Conservation (phyloP, 352 stramenopile genomes). For the Phytopythium delawarense region DNA sequence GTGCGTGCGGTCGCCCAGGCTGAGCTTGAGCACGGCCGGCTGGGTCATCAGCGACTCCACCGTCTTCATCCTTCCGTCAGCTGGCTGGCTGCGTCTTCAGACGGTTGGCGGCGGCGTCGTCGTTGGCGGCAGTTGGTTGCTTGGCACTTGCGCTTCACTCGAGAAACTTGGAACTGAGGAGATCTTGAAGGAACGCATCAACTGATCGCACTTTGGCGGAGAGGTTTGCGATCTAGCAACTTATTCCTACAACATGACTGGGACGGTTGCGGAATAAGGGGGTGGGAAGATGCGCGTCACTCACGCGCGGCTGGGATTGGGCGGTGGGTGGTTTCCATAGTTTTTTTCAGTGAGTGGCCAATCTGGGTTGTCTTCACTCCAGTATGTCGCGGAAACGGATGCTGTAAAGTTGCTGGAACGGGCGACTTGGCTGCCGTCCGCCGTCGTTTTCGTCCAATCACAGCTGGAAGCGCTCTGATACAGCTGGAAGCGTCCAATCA, state of each 20-base stretch:
- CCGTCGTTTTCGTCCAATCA: background rate
- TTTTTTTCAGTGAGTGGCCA: background rate
- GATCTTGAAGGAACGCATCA: constrained; percentile 4
- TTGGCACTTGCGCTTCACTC: background rate
- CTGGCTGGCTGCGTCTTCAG: too few species aligned
- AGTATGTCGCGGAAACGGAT: too few species aligned
- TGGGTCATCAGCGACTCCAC: constrained; percentile 4
- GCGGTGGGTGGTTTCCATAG: background rate
- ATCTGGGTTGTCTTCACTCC: too few species aligned
- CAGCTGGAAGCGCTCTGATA: background rate
- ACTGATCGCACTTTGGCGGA: background rate
- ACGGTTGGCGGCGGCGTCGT: too few species aligned
- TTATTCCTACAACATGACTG: background rate
- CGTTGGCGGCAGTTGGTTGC: too few species aligned
- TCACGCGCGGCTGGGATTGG: background rate
- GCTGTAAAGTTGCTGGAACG: constrained; percentile 2
- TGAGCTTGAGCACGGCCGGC: constrained; percentile 54
- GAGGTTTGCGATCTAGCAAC: background rate
- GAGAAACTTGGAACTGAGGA: background rate
- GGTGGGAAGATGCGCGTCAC: background rate
- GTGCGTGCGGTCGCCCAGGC: constrained; percentile 41
- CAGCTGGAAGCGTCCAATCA: background rate
- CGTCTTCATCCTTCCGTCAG: background rate
- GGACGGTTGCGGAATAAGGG: background rate
- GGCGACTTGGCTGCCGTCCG: background rate